Evolutionary conservation across 306 rosid genomes (phyloP).

Genomic region (Phaseolus lunatus): DNA sequence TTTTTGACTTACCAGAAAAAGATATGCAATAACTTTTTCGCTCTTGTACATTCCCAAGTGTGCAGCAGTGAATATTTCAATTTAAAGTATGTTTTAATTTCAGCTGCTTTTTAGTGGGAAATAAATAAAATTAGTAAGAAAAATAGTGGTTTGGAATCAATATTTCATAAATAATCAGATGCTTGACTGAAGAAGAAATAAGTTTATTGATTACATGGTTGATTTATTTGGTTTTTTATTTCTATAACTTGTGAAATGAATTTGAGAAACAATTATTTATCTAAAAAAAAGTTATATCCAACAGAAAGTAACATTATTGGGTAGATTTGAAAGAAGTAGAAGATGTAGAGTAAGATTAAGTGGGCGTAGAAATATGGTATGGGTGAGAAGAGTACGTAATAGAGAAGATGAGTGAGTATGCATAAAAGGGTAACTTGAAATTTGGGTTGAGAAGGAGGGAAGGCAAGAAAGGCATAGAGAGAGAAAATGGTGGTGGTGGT

Average conservation of each 20-base stretch:
- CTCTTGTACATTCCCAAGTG: neutral
- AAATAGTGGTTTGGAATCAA: neutral
- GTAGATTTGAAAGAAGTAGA: neutral
- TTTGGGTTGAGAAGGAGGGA: conserved; percentile 42
- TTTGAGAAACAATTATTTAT: neutral
- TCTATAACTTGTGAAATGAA: no score
- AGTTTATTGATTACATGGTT: neutral
- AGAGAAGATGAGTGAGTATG: conserved; percentile 45
- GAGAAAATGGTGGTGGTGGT: neutral
- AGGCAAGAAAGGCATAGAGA: conserved; percentile 26
- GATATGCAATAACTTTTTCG: neutral
- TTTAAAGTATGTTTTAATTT: neutral
- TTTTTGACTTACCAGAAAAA: no score
- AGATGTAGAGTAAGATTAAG: neutral
- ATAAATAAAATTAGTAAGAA: neutral
- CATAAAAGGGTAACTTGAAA: conserved; percentile 16
- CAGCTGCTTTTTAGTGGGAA: neutral
- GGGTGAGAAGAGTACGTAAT: neutral
- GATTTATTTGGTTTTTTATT: neutral
- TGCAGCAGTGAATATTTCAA: neutral
- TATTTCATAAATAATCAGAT: neutral
- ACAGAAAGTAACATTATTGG: neutral
- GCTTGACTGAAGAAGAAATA: neutral
- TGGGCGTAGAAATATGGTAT: neutral
- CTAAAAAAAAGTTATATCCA: neutral